Conservation (phyloP, 2,329 filamentous ascomycete genomes). For the Aspergillus thermomutatus region DNA sequence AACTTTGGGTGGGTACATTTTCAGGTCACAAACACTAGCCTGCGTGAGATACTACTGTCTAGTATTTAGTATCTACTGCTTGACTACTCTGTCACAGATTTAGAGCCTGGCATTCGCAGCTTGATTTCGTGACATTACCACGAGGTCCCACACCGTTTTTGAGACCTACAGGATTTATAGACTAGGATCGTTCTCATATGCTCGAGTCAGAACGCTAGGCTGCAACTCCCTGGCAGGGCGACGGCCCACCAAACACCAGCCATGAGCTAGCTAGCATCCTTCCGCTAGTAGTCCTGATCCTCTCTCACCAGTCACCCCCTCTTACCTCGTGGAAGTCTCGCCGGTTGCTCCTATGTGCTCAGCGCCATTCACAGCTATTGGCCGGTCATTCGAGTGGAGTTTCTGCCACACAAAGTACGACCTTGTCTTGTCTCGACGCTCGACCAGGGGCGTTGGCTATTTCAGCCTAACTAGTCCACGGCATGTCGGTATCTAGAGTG, state of each 20-base stretch:
- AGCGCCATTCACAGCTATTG: slow-evolving; percentile 13
- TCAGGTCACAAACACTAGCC: neutral
- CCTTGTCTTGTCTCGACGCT: slow-evolving; percentile 8
- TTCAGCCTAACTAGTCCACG: neutral
- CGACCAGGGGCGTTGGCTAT: slow-evolving; percentile 14
- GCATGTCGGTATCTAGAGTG: slow-evolving; percentile 4
- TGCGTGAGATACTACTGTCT: neutral
- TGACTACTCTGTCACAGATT: neutral
- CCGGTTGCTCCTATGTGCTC: slow-evolving; percentile 10
- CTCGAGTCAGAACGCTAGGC: slow-evolving; percentile 16
- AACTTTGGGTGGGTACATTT: neutral
- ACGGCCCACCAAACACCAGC: slow-evolving; percentile 16
- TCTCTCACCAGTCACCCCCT: slow-evolving; percentile 2
- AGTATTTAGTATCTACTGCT: too few relatives aligned
- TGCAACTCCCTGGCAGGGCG: slow-evolving; percentile 11
- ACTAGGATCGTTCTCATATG: slow-evolving; percentile 8
- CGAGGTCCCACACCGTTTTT: slow-evolving; percentile 4
- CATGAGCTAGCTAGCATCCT: slow-evolving; percentile 15
- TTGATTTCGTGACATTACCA: neutral
- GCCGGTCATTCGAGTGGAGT: slow-evolving; percentile 18
- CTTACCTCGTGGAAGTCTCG: slow-evolving; percentile 21
- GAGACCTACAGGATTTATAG: slow-evolving; percentile 1
- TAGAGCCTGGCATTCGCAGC: neutral
- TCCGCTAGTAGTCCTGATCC: slow-evolving; percentile 19
- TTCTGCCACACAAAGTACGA: slow-evolving; percentile 23